phyloP scores from a whole-genome alignment of 257 asterid genomes.

The Vinca minor region DNA sequence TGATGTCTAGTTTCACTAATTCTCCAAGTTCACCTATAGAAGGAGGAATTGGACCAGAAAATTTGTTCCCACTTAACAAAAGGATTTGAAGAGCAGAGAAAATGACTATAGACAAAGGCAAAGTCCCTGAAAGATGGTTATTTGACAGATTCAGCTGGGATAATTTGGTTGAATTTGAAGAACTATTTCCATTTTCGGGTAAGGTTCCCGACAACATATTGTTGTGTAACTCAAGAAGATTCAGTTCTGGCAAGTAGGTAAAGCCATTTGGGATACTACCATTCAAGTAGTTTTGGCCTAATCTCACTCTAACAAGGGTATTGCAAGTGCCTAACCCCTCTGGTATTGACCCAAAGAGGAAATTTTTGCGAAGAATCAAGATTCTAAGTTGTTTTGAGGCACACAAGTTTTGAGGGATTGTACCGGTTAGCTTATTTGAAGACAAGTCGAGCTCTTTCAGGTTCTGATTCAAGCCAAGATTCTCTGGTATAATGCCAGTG shows the following conservation, averaged over 20 bases:
- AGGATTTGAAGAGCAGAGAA: constrained; percentile 66
- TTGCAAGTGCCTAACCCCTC: constrained; percentile 56
- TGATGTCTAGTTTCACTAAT: constrained; percentile 58
- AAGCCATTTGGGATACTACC: constrained; percentile 76
- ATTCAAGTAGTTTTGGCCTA: constrained; percentile 74
- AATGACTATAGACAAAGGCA: constrained; percentile 61
- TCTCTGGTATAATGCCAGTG: constrained; percentile 68
- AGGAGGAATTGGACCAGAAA: constrained; percentile 69
- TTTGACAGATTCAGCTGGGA: constrained; percentile 68
- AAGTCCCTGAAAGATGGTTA: constrained; percentile 58
- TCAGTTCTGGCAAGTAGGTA: constrained; percentile 66
- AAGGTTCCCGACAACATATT: constrained; percentile 65
- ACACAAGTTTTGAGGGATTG: constrained; percentile 59
- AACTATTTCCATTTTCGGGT: constrained; percentile 36
- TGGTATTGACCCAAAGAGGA: constrained; percentile 73
- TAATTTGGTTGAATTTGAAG: constrained; percentile 36
- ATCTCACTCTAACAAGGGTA: constrained; percentile 74
- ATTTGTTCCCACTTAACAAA: constrained; percentile 51
- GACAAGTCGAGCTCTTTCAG: constrained; percentile 71
- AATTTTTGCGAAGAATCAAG: constrained; percentile 58
- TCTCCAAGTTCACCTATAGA: constrained; percentile 67
- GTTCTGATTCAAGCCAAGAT: constrained; percentile 54
- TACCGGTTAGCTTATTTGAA: constrained; percentile 88
- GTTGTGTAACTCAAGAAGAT: constrained; percentile 74
- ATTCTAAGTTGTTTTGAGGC: constrained; percentile 48